Evolutionary conservation across 1,139 yeast genomes (phyloP), one percentile per base, ranked within the genome.

Genomic region (Chernovozyma sophiae-reginae): DNA sequence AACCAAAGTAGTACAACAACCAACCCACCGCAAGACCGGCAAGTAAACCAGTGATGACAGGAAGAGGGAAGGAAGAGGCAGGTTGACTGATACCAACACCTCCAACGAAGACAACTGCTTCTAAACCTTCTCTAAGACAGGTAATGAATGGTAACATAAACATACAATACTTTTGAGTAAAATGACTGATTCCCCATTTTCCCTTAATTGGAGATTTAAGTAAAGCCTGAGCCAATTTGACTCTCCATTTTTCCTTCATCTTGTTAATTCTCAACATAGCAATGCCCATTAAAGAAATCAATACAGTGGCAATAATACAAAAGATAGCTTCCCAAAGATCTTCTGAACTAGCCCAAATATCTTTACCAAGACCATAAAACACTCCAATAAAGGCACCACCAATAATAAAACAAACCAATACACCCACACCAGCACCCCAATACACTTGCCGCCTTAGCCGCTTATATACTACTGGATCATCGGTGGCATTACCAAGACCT

Each of bases 251-350:
- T 51, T 81, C 92, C 60, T 86, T 81, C 80, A 90, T 75, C 66
- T 89, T 90, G 60, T 90, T 87, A 56, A 90, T 74, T 57, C 96
- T 76, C 52, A 90, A 74, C 83, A 90, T 85, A 53, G 95, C 94
- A 49, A 90, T 66, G 36, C 97, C 97, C 97, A 90, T 89, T 34
- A 80, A 52, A 3, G 96, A 79, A 44, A 90, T 90, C 57, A 90
- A 76, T 18, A 85, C 68, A 0, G 94, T 76, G 1, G 97, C 97
- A 50, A 90, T 73, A 25, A 89, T 65, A 56, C 89, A 83, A 53
- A 90, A 79, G 25, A 83, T 73, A 56, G 96, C 97, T 67, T 90
- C 97, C 86, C 96, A 90, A 42, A 89, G 73, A 56, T 90, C 96
- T 59, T 90, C 97, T 35, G 95, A 79, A 31, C 68, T 58, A 14